phyloP scores from a whole-genome alignment of 306 rosid genomes.

The Quercus berberidifolia region DNA sequence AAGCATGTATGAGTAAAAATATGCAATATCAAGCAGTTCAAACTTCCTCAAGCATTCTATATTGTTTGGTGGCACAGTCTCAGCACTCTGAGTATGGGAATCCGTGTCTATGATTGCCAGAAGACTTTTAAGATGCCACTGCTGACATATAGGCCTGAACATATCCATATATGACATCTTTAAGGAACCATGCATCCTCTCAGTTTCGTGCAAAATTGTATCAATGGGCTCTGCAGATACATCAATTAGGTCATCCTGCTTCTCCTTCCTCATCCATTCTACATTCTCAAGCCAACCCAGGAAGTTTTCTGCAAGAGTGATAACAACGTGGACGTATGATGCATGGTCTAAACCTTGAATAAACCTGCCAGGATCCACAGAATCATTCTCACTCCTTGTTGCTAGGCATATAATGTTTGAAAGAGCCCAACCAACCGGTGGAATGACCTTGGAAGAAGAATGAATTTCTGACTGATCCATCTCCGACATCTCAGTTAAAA shows the following conservation, averaged over 20 bases:
- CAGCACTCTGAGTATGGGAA: constrained; percentile 22
- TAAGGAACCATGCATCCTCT: constrained; percentile 39
- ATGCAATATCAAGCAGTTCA: constrained; percentile 64
- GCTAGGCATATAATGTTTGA: constrained; percentile 71
- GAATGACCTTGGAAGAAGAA: constrained; percentile 49
- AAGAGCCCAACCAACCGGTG: constrained; percentile 94
- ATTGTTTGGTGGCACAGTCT: constrained; percentile 30
- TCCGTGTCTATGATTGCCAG: constrained; percentile 43
- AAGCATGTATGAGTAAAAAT: constrained; percentile 71
- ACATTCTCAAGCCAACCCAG: constrained; percentile 53
- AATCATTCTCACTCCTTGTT: constrained; percentile 47
- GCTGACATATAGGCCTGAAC: constrained; percentile 81
- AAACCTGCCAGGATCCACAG: constrained; percentile 51
- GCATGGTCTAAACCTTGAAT: constrained; percentile 60
- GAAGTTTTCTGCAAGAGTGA: constrained; percentile 60
- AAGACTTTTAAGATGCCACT: constrained; percentile 85
- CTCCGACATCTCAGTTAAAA: constrained; percentile 57
- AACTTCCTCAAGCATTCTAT: constrained; percentile 45
- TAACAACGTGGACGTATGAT: constrained; percentile 58
- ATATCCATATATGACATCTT: constrained; percentile 56
- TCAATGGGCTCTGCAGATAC: constrained; percentile 29
- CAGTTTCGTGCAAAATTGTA: constrained; percentile 33
- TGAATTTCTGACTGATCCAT: constrained; percentile 42
- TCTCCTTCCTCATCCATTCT: constrained; percentile 47
- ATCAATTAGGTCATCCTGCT: constrained; percentile 35